Evolutionary conservation across 345 rosid genomes (phyloP), one percentile per base, ranked within the genome.

Genomic region (Citrus australasica): DNA sequence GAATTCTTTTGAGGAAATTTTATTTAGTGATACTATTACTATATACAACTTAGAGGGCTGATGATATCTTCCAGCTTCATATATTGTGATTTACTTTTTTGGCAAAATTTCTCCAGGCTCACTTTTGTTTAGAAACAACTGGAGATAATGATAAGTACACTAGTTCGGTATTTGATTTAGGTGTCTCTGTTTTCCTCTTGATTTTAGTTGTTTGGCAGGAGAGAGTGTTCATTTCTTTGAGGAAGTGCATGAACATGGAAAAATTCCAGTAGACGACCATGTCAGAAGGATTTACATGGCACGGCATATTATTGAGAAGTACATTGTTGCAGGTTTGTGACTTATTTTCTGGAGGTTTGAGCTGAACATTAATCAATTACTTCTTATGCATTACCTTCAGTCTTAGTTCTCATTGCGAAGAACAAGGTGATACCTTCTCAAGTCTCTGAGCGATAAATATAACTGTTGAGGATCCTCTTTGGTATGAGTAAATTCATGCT

Each of bases 171-270:
- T 55, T 71, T 53, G 40, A 55, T 59, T 59, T 51, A 5, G 56
- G 67, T 59, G 27, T 76, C 8, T 61, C 5, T 59, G 27, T 77
- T 58, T 75, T 63, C 22, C 22, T 79, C 71, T 79, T 78, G 59
- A 72, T 80, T 76, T 76, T 86, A 93, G 98, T 80, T 95, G 93
- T 80, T 89, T 90, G 68, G 98, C 98, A 48, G 98, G 97, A 76
- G 98, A 93, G 89, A 90, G 93, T 22, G 84, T 95, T 75, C 97
- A 95, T 90, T 95, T 93, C 89, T 92, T 87, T 67, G 93, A 88
- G 32, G 97, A 95, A 82, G 95, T 95, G 62, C 86, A 85, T 69
- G 98, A 92, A 79, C 95, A 80, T 84, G 83, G 86, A 22, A 95
- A 93, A 88, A 90, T 95, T 79, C 90, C 93, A 8, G 67, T 70